Conservation (phyloP, 805 yeast species). For the Pichia eremophila region DNA sequence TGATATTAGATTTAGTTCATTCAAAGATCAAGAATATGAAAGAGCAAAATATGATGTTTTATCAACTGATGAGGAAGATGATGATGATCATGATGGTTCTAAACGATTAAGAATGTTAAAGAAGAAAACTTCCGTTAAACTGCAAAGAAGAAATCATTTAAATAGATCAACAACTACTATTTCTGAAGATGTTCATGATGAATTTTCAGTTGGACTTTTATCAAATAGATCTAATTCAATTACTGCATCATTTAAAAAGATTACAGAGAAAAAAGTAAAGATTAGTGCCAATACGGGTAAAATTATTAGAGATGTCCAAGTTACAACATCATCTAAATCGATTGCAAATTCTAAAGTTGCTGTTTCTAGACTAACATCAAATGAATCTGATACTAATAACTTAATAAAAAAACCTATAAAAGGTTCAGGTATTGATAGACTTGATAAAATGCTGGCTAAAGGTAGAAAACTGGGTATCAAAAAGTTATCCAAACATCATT, state of each 20-base stretch:
- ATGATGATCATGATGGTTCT: constrained; percentile 25
- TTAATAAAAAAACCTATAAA: background rate
- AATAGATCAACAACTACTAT: background rate
- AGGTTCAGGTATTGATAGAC: constrained; percentile 9
- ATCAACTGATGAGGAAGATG: constrained; percentile 14
- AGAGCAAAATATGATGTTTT: constrained; percentile 4
- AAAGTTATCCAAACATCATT: constrained; percentile 1
- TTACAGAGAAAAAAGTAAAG: constrained; percentile 10
- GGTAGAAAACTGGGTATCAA: constrained; percentile 10
- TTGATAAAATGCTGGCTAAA: constrained; percentile 11
- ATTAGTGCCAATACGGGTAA: constrained; percentile 19
- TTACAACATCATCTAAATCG: constrained; percentile 21
- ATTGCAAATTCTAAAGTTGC: constrained; percentile 19
- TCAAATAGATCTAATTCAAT: constrained; percentile 19
- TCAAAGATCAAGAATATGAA: constrained; percentile 7
- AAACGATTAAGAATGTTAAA: constrained; percentile 29
- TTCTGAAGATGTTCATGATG: constrained; percentile 6
- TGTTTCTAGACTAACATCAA: constrained; percentile 19
- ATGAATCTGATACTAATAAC: background rate
- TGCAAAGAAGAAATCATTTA: constrained; percentile 39
- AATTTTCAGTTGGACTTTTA: constrained; percentile 14
- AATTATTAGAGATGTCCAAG: constrained; percentile 22
- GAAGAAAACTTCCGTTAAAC: constrained; percentile 31
- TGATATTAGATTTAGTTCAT: constrained; percentile 6
- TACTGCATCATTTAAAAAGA: constrained; percentile 21